Percentiles rank a stretch among this genome's conserved stretches.
Conservation (phyloP, 495 filamentous ascomycete species). For the Penicillium taxi region DNA sequence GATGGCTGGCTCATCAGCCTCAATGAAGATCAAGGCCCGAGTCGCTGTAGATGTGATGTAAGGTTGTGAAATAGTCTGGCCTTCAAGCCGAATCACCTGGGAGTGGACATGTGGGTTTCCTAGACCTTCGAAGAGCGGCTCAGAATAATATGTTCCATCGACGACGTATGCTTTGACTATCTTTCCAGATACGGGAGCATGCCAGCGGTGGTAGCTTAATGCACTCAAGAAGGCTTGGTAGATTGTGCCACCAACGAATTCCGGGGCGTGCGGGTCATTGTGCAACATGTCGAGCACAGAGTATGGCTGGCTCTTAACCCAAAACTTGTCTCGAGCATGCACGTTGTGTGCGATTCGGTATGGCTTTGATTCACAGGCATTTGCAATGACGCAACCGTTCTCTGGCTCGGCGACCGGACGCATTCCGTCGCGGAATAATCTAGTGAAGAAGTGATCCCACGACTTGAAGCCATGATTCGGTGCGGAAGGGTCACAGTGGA, state of each 20-base stretch:
- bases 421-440: constrained; percentile 43
- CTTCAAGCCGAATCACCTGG: constrained; percentile 47
- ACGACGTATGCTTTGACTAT: constrained; percentile 47
- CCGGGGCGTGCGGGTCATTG: constrained; percentile 38
- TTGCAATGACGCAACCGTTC: constrained; percentile 45
- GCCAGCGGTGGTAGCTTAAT: constrained; percentile 65
- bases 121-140: constrained; percentile 47
- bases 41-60: constrained; percentile 54
- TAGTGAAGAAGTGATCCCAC: constrained; percentile 74
- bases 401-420: constrained; percentile 51
- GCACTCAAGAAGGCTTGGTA: constrained; percentile 63
- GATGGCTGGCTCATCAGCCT: constrained; percentile 58
- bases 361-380: constrained; percentile 57
- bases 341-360: constrained; percentile 20
- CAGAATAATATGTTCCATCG: constrained; percentile 61
- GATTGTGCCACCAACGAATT: constrained; percentile 54
- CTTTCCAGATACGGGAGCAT: constrained; percentile 52
- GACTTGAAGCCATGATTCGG: constrained; percentile 51
- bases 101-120: constrained; percentile 33
- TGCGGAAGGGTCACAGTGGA: constrained; percentile 17
- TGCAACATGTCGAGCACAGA: constrained; percentile 56
- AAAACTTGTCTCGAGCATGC: constrained; percentile 43
- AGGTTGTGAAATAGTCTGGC: constrained; percentile 55
- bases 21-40: constrained; percentile 58
- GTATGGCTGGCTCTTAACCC: constrained; percentile 63